Percentiles rank a stretch among this genome's conserved stretches.
Evolutionary conservation across 1,284 basidiomycete species (phyloP).

Genomic region (Phellinidium pouzarii): DNA sequence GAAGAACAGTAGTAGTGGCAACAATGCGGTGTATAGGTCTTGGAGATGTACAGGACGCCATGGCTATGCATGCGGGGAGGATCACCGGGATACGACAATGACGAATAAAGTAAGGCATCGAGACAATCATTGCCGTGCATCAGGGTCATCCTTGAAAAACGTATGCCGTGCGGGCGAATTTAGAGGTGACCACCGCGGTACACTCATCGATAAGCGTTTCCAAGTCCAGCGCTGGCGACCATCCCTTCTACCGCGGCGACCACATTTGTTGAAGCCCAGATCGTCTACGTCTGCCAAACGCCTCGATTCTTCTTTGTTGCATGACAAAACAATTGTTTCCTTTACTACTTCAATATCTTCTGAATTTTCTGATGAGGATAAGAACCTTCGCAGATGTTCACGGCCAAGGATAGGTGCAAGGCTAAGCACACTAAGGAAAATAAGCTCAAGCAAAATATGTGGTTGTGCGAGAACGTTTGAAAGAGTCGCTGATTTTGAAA

Average conservation of each 20-base stretch:
- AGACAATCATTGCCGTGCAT: not conserved
- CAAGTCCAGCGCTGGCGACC: conserved; percentile 17
- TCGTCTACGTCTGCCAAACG: not conserved
- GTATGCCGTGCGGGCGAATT: conserved; percentile 8
- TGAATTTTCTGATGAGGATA: conserved; percentile 31
- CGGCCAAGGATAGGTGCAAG: conserved; percentile 72
- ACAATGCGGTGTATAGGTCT: not conserved
- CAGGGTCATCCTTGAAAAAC: not conserved
- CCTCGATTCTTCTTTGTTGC: not conserved
- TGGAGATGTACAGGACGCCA: not conserved
- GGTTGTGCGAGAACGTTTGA: conserved; percentile 67
- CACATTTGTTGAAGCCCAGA: not conserved
- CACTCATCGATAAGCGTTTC: conserved; percentile 17
- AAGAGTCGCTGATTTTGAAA: conserved; percentile 58
- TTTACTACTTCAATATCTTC: conserved; percentile 3
- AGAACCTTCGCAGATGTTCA: conserved; percentile 49
- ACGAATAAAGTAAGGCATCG: not conserved
- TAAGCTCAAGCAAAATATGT: conserved; percentile 64
- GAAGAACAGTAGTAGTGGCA: conserved; percentile 1
- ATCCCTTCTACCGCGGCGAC: conserved; percentile 9
- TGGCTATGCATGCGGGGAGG: not conserved
- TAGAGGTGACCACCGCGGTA: conserved; percentile 13
- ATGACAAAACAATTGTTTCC: not conserved
- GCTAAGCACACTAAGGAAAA: conserved; percentile 66
- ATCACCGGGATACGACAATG: not conserved